phyloP scores from a whole-genome alignment of 2,329 filamentous ascomycete genomes.

The Epichloe festucae region DNA sequence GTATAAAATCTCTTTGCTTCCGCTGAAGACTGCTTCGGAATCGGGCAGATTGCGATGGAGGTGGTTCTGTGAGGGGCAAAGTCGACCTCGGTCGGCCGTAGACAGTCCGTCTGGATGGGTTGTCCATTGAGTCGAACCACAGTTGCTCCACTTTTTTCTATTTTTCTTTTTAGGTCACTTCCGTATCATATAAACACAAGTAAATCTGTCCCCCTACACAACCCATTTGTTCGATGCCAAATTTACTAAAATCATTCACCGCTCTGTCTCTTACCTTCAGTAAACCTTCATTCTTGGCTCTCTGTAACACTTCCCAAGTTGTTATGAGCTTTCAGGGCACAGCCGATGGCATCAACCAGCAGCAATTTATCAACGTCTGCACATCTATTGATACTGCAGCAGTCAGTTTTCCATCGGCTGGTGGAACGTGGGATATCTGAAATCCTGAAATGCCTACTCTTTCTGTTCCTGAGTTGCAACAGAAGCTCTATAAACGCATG shows the following conservation, averaged over 20 bases:
- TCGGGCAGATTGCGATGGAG: not conserved
- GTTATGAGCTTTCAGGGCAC: not conserved
- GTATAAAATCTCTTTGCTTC: not conserved
- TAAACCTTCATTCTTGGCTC: not conserved
- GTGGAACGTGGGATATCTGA: not conserved
- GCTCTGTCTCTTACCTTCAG: not conserved
- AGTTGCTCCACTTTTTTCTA: not conserved
- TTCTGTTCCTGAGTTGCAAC: slow-evolving; percentile 21
- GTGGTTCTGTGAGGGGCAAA: not conserved
- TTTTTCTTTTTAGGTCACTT: not conserved
- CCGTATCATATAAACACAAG: too few species aligned
- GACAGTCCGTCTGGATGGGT: not conserved
- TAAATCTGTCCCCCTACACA: too few species aligned
- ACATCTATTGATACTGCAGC: not conserved
- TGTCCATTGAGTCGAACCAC: not conserved
- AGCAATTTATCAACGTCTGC: not conserved
- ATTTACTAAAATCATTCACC: too few species aligned
- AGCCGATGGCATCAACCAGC: not conserved
- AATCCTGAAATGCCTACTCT: slow-evolving; percentile 10
- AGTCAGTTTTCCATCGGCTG: not conserved
- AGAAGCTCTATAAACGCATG: slow-evolving; percentile 25
- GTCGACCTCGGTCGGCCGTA: too few species aligned
- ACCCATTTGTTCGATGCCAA: too few species aligned
- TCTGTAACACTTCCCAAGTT: not conserved
- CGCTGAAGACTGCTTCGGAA: not conserved